Evolutionary conservation across 352 stramenopile species (phyloP).

Genomic region (Pilasporangium apinafurcum): DNA sequence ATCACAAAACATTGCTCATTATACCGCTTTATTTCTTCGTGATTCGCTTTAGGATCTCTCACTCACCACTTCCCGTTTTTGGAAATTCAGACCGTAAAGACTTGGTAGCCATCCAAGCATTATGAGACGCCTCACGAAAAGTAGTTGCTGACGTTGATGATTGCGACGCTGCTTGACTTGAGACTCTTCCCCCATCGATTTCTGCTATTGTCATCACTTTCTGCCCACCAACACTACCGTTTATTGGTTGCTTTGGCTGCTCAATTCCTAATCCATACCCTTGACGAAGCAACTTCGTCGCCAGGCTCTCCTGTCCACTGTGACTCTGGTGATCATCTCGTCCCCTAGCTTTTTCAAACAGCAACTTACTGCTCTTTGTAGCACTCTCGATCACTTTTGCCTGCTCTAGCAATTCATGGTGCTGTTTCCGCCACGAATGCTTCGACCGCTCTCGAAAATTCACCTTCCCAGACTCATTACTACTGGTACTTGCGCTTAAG

Average conservation of each 20-base stretch:
- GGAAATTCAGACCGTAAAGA: slow-evolving; percentile 13
- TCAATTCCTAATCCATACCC: slow-evolving; percentile 37
- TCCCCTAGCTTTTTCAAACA: neutral
- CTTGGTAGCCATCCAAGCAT: slow-evolving; percentile 16
- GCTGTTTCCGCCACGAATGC: slow-evolving; percentile 60
- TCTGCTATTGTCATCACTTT: neutral
- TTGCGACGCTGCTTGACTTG: neutral
- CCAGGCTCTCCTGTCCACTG: slow-evolving; percentile 20
- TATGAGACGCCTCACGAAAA: slow-evolving; percentile 21
- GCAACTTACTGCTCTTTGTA: neutral
- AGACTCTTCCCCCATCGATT: neutral
- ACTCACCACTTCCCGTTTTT: too few species aligned
- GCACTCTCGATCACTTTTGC: slow-evolving; percentile 10
- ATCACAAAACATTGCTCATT: neutral
- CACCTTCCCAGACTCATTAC: neutral
- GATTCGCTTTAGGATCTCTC: too few species aligned
- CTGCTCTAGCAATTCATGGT: slow-evolving; percentile 27
- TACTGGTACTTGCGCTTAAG: slow-evolving; percentile 1
- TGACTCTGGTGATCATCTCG: slow-evolving; percentile 1
- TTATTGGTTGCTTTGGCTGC: neutral
- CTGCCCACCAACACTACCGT: neutral
- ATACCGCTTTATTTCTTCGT: neutral
- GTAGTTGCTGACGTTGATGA: slow-evolving; percentile 13
- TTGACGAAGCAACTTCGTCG: slow-evolving; percentile 33
- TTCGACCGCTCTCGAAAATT: slow-evolving; percentile 50